Base-by-base conservation (phyloP, 495 filamentous ascomycete species). In the Aspergillus olivimuriae region DNA sequence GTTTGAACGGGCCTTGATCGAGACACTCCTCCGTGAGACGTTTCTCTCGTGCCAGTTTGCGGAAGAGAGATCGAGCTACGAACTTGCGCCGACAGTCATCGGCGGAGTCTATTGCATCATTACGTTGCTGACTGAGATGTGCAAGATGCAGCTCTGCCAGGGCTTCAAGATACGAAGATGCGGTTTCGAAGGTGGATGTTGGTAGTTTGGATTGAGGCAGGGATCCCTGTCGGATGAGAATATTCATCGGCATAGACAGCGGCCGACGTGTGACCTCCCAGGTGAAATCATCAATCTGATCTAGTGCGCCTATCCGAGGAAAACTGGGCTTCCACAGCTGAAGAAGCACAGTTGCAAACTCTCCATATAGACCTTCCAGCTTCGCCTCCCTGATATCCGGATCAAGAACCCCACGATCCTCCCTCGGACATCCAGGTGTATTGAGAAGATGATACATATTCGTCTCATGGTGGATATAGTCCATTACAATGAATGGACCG, bases 401-500 rank as follows among this genome's bases (percentile, higher is more conserved):
- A 41, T 70, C 53, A 4, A 70, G 41, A 17, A 54, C 42, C 23
- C 41, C 43, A 31, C 45, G 26, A 2, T 55, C 43, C 18, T 45
- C 40, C 15, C 36, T 43, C 1, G 50, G 36, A 10, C 43, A 30
- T 3, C 41, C 50, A 4, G 58, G 62, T 5, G 52, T 62, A 1
- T 46, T 46, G 3, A 72, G 56, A 17, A 52, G 54, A 10, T 57
- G 34, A 24, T 56, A 58, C 47, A 71, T 53, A 7, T 34, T 57
- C 8, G 47, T 40, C 5, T 55, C 33, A 42, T 73, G 58, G 4
- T 66, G 50, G 34, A 74, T 55, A 46, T 70, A 71, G 6, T 67
- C 66, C 61, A 73, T 70, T 34, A 75, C 68, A 30, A 75, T 68
- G 50, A 71, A 76, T 2, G 72, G 68, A 6, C 67, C 60, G 32